Base-by-base conservation (phyloP, 352 stramenopile genomes). In the Phytopythium helicoides region DNA sequence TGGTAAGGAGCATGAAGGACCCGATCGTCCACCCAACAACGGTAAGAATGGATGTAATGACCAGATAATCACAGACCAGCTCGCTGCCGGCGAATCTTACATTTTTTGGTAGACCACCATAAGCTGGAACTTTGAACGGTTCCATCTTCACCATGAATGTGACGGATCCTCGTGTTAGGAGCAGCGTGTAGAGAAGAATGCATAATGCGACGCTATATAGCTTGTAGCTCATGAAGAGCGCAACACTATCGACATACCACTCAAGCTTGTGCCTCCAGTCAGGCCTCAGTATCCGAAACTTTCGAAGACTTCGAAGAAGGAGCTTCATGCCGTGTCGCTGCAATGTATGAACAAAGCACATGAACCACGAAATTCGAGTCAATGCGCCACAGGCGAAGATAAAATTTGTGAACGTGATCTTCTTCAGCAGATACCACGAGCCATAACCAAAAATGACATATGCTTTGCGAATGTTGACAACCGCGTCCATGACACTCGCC, bases 171-270 rank as follows among this genome's bases (percentile, higher is more conserved):
- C 52, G 54, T 7, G 52, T 22, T 16, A 40, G 33, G 22, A 71
- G 47, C 11, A 75, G 53, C 8, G 59, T 1, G 52, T 59, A 68
- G 2, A 73, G 55, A 18, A 71, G 41, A 15, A 58, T 1, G 38
- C 49, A 72, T 6, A 78, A 42, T 26, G 69, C 36, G 11, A 81
- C 31, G 46, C 52, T 67, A 53, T 76, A 76, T 16, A 78, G n/a
- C 48, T 81, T 81, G 64, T 77, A 81, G 49, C 67, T 81, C 44
- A 70, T 52, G 54, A 76, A 67, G 25, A 76, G 35, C 3, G 57
- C 55, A 26, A 49, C 40, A 2, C 19, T 53, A 40, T 81, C 64
- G 1, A 68, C 45, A 34, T 64, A 74, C 58, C 56, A 72, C 23
- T 69, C 66, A 2, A 73, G 46, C 14, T 60, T 56, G 7, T 57